Evolutionary conservation across 371 early-diverging fungal genomes (phyloP).

Genomic region (Apophysomyces ossiformis): DNA sequence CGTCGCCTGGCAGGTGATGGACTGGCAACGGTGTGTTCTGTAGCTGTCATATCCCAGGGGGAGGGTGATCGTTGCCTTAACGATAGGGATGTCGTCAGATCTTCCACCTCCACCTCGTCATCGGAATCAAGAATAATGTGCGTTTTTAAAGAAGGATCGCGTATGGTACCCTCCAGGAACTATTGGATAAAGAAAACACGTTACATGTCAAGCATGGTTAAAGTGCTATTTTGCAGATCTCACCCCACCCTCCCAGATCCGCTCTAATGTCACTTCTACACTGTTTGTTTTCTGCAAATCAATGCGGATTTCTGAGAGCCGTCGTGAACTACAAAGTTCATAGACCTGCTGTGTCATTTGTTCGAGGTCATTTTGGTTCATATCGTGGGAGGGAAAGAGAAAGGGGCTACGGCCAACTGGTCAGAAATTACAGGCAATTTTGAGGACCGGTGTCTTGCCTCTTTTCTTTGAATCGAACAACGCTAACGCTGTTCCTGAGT

Average conservation of each 20-base stretch:
- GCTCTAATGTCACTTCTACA: conserved; percentile 55
- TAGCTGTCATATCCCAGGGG: not conserved
- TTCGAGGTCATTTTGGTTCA: conserved; percentile 26
- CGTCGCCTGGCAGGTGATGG: not conserved
- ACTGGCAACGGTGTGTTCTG: not conserved
- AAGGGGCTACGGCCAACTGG: not conserved
- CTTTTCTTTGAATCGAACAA: too few species aligned
- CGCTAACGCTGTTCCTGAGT: too few species aligned
- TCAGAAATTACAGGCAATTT: too few species aligned
- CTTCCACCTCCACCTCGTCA: conserved; percentile 20
- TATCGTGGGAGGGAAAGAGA: conserved; percentile 1
- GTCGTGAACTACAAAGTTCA: conserved; percentile 25
- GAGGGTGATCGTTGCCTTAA: not conserved
- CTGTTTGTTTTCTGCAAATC: conserved; percentile 52
- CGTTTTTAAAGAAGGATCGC: conserved; percentile 27
- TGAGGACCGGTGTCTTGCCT: too few species aligned
- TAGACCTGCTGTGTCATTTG: conserved; percentile 35
- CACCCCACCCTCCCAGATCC: conserved; percentile 59
- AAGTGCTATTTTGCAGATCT: not conserved
- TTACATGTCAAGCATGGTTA: too few species aligned
- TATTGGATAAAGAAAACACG: conserved; percentile 14
- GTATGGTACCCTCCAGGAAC: conserved; percentile 47
- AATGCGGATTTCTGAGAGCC: conserved; percentile 36
- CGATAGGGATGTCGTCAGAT: not conserved
- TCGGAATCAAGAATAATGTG: conserved; percentile 29